Percentiles rank a stretch among this genome's conserved stretches.
phyloP scores from a whole-genome alignment of 495 filamentous ascomycete genomes.

The Neurospora sp. region DNA sequence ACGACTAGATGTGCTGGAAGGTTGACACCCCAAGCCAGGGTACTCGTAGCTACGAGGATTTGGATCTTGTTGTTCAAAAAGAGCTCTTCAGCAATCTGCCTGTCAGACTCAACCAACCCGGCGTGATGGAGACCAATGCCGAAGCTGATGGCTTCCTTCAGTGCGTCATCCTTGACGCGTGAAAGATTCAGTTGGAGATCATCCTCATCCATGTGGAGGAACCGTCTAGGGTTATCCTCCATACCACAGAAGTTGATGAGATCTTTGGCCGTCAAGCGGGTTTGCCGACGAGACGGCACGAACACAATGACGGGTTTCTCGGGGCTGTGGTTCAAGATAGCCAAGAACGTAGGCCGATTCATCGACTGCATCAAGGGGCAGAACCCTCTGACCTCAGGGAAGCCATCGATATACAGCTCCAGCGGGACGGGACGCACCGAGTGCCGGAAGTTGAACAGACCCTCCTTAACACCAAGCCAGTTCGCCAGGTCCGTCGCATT shows the following conservation, averaged over 20 bases:
- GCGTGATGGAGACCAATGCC: constrained; percentile 97
- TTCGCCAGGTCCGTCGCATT: constrained; percentile 91
- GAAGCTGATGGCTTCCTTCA: constrained; percentile 87
- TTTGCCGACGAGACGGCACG: constrained; percentile 91
- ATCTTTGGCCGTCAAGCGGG: constrained; percentile 87
- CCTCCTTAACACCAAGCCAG: constrained; percentile 96
- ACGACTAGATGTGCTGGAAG: constrained; percentile 94
- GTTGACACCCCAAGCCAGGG: constrained; percentile 97
- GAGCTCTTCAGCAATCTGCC: constrained; percentile 82
- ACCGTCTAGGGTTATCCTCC: constrained; percentile 93
- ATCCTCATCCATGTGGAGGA: constrained; percentile 88
- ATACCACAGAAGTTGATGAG: constrained; percentile 95
- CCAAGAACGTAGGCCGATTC: constrained; percentile 95
- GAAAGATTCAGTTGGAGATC: constrained; percentile 76
- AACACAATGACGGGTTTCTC: constrained; percentile 98
- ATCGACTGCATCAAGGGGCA: constrained; percentile 98
- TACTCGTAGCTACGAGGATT: constrained; percentile 91
- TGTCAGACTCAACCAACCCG: constrained; percentile 88
- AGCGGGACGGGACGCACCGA: constrained; percentile 95
- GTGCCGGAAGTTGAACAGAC: constrained; percentile 94
- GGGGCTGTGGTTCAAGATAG: constrained; percentile 90
- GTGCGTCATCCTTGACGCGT: constrained; percentile 81
- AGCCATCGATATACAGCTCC: constrained; percentile 95
- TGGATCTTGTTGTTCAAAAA: constrained; percentile 98
- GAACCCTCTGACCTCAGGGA: constrained; percentile 89